Percentiles rank a stretch among this genome's conserved stretches.
These are phyloP conservation scores for Zygoascus meyerae DNA, from an alignment of 1,139 yeast genomes.

Conservation along the genomic window DNA sequence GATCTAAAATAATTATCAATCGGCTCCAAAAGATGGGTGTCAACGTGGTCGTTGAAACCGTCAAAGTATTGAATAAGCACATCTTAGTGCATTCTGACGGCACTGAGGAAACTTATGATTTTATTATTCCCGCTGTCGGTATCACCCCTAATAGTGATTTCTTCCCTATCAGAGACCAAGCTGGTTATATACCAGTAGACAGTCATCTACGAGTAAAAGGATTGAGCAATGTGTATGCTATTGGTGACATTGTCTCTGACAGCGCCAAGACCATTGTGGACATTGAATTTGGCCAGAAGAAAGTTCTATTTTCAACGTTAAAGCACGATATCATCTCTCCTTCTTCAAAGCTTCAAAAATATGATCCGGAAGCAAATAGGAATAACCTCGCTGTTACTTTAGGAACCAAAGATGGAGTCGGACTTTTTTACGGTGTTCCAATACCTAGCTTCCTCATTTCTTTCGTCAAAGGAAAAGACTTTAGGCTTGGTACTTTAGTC, in stretches of 20 bases:
- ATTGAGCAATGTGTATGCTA: slow-evolving; percentile 21
- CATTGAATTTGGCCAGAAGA: slow-evolving; percentile 15
- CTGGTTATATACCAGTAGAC: slow-evolving; percentile 21
- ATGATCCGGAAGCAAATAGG: slow-evolving; percentile 7
- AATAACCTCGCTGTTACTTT: slow-evolving; percentile 19
- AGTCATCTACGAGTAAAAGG: slow-evolving; percentile 22
- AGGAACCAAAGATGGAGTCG: slow-evolving; percentile 22
- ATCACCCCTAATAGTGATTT: slow-evolving; percentile 24
- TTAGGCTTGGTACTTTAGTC: slow-evolving; percentile 11
- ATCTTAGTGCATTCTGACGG: slow-evolving; percentile 18
- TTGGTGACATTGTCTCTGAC: slow-evolving; percentile 25
- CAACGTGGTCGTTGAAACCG: slow-evolving; percentile 16
- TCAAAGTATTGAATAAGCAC: slow-evolving; percentile 11
- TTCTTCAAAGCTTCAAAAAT: slow-evolving; percentile 10
- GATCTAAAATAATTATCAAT: slow-evolving; percentile 16
- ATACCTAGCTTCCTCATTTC: slow-evolving; percentile 22
- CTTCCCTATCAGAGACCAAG: slow-evolving; percentile 17
- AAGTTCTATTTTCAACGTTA: slow-evolving; percentile 16
- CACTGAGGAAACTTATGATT: slow-evolving; percentile 16
- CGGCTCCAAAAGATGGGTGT: slow-evolving; percentile 22
- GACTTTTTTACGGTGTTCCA: slow-evolving; percentile 19
- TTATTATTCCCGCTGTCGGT: slow-evolving; percentile 22
- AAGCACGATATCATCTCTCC: slow-evolving; percentile 16
- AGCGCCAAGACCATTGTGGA: slow-evolving; percentile 19
- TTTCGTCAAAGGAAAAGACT: slow-evolving; percentile 19